A percentile compares a stretch with the other conserved stretches of the same genome.
Conservation (phyloP, 441 rosid species). For the Theobroma grandiflorum region DNA sequence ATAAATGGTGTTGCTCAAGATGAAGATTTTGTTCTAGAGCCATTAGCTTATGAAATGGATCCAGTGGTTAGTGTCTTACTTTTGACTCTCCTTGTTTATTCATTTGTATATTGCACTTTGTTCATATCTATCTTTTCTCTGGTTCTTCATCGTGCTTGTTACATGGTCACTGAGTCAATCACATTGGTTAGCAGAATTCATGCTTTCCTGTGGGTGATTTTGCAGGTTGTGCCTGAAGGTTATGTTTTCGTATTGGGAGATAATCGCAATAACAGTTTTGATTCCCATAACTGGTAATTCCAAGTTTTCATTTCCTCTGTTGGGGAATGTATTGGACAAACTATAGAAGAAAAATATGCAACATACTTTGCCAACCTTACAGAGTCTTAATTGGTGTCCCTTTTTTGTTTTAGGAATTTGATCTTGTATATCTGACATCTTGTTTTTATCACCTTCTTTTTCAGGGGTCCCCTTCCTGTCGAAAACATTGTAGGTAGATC, state of each 20-base stretch:
- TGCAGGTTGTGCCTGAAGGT: conserved; percentile 70
- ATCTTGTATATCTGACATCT: neutral
- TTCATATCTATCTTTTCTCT: neutral
- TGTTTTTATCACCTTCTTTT: conserved; percentile 27
- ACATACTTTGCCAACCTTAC: neutral
- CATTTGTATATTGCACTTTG: neutral
- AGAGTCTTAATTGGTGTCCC: neutral
- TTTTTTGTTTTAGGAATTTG: neutral
- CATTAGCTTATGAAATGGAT: conserved; percentile 60
- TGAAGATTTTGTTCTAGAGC: conserved; percentile 69
- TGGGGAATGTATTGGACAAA: neutral
- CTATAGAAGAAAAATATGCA: neutral
- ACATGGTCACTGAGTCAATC: neutral
- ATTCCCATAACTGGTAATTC: conserved; percentile 75
- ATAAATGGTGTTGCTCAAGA: conserved; percentile 56
- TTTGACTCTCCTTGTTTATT: neutral
- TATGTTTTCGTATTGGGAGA: conserved; percentile 78
- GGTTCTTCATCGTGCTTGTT: neutral
- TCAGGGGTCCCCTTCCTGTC: conserved; percentile 82
- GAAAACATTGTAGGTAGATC: conserved; percentile 72
- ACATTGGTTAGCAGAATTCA: neutral
- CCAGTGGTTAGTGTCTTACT: conserved; percentile 45
- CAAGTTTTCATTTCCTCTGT: neutral
- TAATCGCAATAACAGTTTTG: conserved; percentile 76
- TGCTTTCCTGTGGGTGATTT: neutral